Evolutionary conservation across 2,329 filamentous ascomycete genomes (phyloP).

Genomic region (Rhynchosporium agropyri): DNA sequence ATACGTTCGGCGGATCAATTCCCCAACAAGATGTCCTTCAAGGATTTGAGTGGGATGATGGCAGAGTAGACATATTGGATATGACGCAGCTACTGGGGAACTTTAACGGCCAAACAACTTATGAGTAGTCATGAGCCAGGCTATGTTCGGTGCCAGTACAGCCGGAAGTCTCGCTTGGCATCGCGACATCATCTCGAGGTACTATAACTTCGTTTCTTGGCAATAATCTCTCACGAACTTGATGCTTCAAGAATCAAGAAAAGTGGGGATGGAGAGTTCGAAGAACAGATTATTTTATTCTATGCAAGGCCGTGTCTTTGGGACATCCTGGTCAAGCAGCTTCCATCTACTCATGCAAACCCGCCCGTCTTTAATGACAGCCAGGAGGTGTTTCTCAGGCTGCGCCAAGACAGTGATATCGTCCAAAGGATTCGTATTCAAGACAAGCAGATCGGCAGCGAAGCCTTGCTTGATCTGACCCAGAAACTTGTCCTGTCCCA

Average conservation of each 20-base stretch:
- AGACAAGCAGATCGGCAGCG: constrained; percentile 55
- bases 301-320: not conserved
- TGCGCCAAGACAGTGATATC: constrained; percentile 53
- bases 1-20: not conserved
- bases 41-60: not conserved
- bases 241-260: too few relatives aligned
- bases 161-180: too few relatives aligned
- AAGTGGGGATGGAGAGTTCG: too few relatives aligned
- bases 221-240: too few relatives aligned
- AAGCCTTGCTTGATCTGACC: constrained; percentile 55
- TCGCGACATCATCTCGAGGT: too few relatives aligned
- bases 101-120: not conserved
- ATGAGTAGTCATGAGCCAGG: not conserved
- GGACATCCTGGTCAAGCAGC: constrained; percentile 23
- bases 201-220: too few relatives aligned
- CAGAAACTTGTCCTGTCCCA: constrained; percentile 50
- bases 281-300: not conserved
- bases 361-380: constrained; percentile 58
- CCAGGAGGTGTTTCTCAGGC: constrained; percentile 51
- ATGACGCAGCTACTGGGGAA: not conserved
- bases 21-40: not conserved
- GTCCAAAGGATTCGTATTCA: constrained; percentile 57
- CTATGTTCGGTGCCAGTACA: too few relatives aligned
- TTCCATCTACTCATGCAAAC: constrained; percentile 41
- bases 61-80: not conserved